A percentile compares a stretch with the other conserved stretches of the same genome.
These are phyloP conservation scores for Chrysanthemum makinoi DNA, from an alignment of 129 eudicot genomes.

Conservation along the genomic window DNA sequence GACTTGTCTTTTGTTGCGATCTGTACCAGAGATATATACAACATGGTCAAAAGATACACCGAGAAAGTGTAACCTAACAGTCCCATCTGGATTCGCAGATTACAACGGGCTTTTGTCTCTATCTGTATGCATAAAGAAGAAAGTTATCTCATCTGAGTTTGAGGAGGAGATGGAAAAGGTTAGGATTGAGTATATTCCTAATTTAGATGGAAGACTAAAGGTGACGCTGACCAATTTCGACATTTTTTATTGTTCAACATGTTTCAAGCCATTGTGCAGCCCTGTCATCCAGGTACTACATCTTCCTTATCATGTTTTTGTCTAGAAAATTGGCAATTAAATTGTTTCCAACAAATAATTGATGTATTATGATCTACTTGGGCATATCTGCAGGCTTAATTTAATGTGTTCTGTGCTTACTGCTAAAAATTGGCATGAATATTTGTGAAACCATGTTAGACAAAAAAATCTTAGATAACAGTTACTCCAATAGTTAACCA, in stretches of 20 bases:
- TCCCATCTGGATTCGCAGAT: not conserved
- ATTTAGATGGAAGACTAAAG: not conserved
- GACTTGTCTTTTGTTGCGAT: not conserved
- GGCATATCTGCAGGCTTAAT: not conserved
- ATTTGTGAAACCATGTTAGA: no score
- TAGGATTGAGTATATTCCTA: not conserved
- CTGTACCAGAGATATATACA: not conserved
- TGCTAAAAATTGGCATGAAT: no score
- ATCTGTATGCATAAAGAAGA: not conserved
- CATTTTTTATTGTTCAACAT: not conserved
- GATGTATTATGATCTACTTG: conserved; percentile 2
- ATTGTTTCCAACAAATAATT: not conserved
- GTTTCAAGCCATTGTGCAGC: not conserved
- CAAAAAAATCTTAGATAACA: no score
- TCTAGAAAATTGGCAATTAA: not conserved
- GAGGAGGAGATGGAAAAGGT: not conserved
- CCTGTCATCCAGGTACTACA: not conserved
- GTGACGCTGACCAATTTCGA: not conserved
- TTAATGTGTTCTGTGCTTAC: no score
- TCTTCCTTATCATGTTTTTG: not conserved
- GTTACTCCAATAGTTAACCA: no score
- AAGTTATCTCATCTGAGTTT: conserved; percentile 4
- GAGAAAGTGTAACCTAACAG: not conserved
- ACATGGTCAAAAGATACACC: not conserved
- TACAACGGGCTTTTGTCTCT: not conserved